Conservation (phyloP, 805 yeast species). For the Wickerhamomyces queroliae region DNA sequence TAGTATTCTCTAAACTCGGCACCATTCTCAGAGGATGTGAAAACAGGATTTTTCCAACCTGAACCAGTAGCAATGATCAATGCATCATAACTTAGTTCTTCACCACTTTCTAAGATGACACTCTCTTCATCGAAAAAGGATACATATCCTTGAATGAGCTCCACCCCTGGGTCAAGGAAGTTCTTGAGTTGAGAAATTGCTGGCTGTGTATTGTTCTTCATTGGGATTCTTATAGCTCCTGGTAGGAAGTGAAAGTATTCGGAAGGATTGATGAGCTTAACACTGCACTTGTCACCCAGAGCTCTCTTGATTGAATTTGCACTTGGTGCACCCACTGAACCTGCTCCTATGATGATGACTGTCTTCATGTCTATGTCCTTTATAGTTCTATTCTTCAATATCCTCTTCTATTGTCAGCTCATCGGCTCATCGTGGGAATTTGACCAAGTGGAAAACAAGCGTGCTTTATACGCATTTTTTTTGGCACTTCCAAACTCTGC, state of each 20-base stretch:
- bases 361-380: not conserved
- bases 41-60: conserved; percentile 18
- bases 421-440: too few relatives aligned
- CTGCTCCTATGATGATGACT: not conserved
- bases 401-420: too few relatives aligned
- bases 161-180: conserved; percentile 3
- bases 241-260: not conserved
- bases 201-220: not conserved
- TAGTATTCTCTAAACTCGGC: conserved; percentile 5
- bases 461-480: too few relatives aligned
- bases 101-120: conserved; percentile 5
- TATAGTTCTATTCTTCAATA: too few relatives aligned
- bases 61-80: conserved; percentile 23
- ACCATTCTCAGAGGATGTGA: conserved; percentile 4
- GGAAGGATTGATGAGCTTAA: not conserved
- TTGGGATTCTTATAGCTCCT: not conserved
- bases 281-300: not conserved
- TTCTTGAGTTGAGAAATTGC: conserved; percentile 3
- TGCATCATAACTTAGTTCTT: conserved; percentile 9
- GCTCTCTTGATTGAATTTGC: not conserved
- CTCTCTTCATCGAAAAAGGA: conserved; percentile 2
- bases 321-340: not conserved
- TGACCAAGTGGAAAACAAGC: too few relatives aligned
- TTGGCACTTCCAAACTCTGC: too few relatives aligned
- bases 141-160: not conserved